Evolutionary conservation across 257 asterid species (phyloP).

Genomic region (Marsdenia floribunda): DNA sequence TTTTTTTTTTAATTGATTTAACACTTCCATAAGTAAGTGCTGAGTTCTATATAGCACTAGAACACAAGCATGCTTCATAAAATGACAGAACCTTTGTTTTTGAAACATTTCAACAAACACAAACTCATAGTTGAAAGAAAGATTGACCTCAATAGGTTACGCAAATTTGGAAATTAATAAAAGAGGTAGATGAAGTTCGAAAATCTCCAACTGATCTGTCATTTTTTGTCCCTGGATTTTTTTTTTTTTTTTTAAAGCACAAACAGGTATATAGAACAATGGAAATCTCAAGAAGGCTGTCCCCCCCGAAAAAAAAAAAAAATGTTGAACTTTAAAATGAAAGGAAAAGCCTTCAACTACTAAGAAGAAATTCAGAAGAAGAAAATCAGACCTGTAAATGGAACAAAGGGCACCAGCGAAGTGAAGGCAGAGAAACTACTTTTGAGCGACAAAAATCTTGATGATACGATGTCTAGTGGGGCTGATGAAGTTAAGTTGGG

Average conservation of each 20-base stretch:
- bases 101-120: background rate
- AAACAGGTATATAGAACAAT: background rate
- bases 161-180: background rate
- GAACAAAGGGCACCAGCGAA: too few relatives aligned
- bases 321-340: too few relatives aligned
- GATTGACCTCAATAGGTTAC: background rate
- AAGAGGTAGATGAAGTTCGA: constrained; percentile 1
- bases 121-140: background rate
- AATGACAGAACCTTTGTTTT: background rate
- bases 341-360: too few relatives aligned
- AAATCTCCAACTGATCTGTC: background rate
- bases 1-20: background rate
- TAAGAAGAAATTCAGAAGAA: too few relatives aligned
- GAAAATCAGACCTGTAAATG: too few relatives aligned
- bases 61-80: background rate
- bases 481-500: too few relatives aligned
- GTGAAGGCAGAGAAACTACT: too few relatives aligned
- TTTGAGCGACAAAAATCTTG: too few relatives aligned
- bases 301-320: too few relatives aligned
- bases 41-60: background rate
- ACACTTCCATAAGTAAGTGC: background rate
- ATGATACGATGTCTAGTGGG: too few relatives aligned
- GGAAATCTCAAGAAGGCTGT: background rate
- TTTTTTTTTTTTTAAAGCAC: too few relatives aligned
- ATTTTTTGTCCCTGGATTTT: background rate